Conservation (phyloP, 1,284 basidiomycete genomes). For the Fomitopsis betulina region DNA sequence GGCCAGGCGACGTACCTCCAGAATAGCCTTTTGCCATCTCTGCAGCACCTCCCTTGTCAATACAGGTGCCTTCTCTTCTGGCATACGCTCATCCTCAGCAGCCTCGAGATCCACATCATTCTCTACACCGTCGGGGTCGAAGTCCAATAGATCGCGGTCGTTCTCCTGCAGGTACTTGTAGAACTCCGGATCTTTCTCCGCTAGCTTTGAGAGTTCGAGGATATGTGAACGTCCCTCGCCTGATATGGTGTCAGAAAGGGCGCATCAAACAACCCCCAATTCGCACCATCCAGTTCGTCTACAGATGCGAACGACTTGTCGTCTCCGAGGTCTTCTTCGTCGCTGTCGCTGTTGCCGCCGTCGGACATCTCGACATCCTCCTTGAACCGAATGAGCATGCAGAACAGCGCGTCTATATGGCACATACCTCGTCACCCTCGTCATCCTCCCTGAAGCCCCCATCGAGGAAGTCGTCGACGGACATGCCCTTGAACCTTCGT, state of each 20-base stretch:
- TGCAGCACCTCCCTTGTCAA: constrained; percentile 76
- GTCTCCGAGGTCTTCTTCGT: constrained; percentile 44
- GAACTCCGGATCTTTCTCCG: constrained; percentile 97
- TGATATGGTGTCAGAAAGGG: constrained; percentile 13
- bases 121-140: constrained; percentile 42
- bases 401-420: neutral
- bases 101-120: constrained; percentile 36
- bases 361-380: constrained; percentile 24
- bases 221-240: constrained; percentile 74
- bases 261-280: neutral
- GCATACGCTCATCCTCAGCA: constrained; percentile 35
- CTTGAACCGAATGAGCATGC: neutral
- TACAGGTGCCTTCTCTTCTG: constrained; percentile 47
- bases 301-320: constrained; percentile 74
- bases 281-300: constrained; percentile 68
- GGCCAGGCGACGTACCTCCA: constrained; percentile 58
- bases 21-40: constrained; percentile 87
- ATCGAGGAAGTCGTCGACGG: constrained; percentile 79
- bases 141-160: constrained; percentile 85
- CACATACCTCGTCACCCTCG: constrained; percentile 40
- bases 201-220: constrained; percentile 83
- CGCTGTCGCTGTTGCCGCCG: constrained; percentile 39
- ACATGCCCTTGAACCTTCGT: constrained; percentile 49
- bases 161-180: constrained; percentile 98
- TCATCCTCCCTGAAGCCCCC: constrained; percentile 70